These are phyloP conservation scores for Coleophoma cylindrospora DNA, from an alignment of 2,329 filamentous ascomycete species.

Conservation along the genomic window DNA sequence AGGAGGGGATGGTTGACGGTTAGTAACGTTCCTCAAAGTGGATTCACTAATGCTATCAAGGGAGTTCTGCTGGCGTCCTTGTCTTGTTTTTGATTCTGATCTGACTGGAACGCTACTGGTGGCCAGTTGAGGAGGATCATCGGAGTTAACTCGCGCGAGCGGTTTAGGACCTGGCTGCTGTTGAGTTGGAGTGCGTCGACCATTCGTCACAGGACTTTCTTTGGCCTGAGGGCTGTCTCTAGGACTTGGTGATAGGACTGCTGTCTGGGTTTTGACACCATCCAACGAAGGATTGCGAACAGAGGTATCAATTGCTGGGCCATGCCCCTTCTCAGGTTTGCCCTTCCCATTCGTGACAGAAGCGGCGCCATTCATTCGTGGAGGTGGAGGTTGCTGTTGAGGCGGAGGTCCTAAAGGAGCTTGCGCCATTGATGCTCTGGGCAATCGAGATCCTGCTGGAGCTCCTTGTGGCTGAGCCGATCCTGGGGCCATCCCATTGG, in stretches of 20 bases:
- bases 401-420: conserved; percentile 59
- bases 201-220: conserved; percentile 50
- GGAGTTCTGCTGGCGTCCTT: conserved; percentile 57
- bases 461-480: conserved; percentile 24
- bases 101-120: conserved; percentile 17
- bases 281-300: conserved; percentile 37
- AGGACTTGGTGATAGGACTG: conserved; percentile 21
- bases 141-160: conserved; percentile 7
- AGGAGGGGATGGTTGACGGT: conserved; percentile 50
- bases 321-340: conserved; percentile 21
- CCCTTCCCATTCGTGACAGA: conserved; percentile 12
- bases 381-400: conserved; percentile 56
- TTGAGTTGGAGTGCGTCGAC: conserved; percentile 60
- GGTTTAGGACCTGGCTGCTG: conserved; percentile 31
- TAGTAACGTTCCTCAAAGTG: conserved; percentile 35
- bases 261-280: conserved; percentile 35
- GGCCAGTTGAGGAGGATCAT: conserved; percentile 1
- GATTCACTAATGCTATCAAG: conserved; percentile 64
- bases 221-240: conserved; percentile 34
- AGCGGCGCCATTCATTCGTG: conserved; percentile 24
- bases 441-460: conserved; percentile 46
- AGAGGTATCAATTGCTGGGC: conserved; percentile 23
- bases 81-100: conserved; percentile 44
- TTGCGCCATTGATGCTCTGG: conserved; percentile 53
- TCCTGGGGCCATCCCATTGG: conserved; percentile 23